Evolutionary conservation across 2,329 filamentous ascomycete species (phyloP), one percentile per base, ranked within the genome.

Genomic region (Westerdykella sp.): DNA sequence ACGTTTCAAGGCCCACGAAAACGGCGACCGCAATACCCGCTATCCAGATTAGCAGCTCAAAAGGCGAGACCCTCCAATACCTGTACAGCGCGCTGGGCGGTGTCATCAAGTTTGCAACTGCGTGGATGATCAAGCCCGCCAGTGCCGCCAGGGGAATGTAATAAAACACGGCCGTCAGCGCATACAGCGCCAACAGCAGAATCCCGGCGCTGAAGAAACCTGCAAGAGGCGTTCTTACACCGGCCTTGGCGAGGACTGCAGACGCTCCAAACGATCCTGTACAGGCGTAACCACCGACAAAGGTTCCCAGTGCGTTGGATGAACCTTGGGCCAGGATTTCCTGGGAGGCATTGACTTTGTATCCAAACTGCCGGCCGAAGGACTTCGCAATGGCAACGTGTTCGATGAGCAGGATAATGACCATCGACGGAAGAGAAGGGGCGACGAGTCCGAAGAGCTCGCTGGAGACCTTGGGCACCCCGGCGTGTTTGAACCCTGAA

Each of bases 371-470:
- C 45, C 90, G 79, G 10, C 90, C 90, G 53, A 96, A 96, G 0
- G 88, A 95, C 65, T 96, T 96, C 21, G 89, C 87, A 50, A 96
- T 95, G 39, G 90, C 88, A 56, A 96, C 94, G 63, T 96, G 90
- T 68, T 96, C 90, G 48, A 95, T 93, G 30, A 96, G 76, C 47
- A 96, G 76, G 14, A 96, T 88, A 51, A 96, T 93, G 42, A 95
- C 81, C 1, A 85, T 83, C 5, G 86, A 85, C 0, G 90, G 90
- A 2, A 96, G 73, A 51, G 95, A 76, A 22, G 73, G 71, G 1
- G 77, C 74, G 56, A 94, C 87, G 1, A 79, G 69, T 3, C 71
- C 73, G 58, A 94, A 78, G 32, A 95, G 77, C 1, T 74, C 65
- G 0, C 66, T 64, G 52, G 84, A 78, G 45, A 95, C 69, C 0